Conservation (phyloP, 352 stramenopile species). For the Phytopythium montanum region DNA sequence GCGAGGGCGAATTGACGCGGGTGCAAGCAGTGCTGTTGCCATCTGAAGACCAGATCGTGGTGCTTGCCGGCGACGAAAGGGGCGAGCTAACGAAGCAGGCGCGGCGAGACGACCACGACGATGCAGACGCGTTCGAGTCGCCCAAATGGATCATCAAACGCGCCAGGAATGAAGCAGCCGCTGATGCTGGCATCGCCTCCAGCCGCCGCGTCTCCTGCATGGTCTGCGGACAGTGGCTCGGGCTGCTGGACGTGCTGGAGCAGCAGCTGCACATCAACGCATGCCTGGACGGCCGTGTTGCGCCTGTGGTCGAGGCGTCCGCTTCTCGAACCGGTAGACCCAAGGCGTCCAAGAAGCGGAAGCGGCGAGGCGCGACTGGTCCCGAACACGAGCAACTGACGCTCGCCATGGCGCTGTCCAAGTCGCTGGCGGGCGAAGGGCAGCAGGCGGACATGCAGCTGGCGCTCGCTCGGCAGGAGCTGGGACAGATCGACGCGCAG, state of each 20-base stretch:
- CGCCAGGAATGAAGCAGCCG: background rate
- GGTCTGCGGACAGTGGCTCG: constrained; percentile 20
- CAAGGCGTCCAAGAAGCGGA: constrained; percentile 30
- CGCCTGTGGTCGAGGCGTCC: background rate
- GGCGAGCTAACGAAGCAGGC: background rate
- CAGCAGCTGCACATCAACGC: constrained; percentile 33
- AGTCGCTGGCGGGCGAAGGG: constrained; percentile 30
- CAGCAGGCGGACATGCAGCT: constrained; percentile 44
- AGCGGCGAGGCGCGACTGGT: constrained; percentile 4
- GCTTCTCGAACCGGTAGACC: background rate
- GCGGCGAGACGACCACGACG: background rate
- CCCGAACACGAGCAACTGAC: constrained; percentile 25
- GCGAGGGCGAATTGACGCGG: background rate
- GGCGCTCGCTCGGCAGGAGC: constrained; percentile 33
- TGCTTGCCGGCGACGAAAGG: background rate
- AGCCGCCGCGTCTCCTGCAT: constrained; percentile 20
- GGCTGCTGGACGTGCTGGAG: constrained; percentile 27
- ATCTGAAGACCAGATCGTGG: background rate
- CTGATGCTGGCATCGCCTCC: constrained; percentile 6
- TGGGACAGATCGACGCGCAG: constrained; percentile 42
- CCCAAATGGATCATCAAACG: constrained; percentile 1
- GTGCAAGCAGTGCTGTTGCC: background rate
- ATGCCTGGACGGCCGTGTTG: constrained; percentile 27
- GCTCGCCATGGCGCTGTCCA: constrained; percentile 34
- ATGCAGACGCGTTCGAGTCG: constrained; percentile 3